These are phyloP conservation scores for Boletus semigastroideus DNA, from an alignment of 1,284 basidiomycete species.

Conservation along the genomic window DNA sequence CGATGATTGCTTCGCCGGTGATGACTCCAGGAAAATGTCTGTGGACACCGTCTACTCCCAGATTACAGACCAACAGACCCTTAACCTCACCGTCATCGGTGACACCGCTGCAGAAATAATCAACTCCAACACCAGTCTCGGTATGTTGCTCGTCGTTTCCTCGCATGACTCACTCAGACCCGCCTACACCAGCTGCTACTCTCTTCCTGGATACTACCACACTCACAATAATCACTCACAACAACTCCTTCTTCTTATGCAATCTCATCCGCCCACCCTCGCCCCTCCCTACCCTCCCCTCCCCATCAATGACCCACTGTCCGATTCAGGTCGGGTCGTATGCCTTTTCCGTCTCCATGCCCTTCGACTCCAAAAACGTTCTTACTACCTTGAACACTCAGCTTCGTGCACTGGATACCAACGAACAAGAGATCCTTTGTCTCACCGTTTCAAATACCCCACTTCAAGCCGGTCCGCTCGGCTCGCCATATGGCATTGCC, in stretches of 20 bases:
- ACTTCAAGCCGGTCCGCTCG: constrained; percentile 52
- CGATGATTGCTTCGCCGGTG: constrained; percentile 59
- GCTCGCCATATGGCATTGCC: constrained; percentile 71
- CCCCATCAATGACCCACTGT: constrained; percentile 58
- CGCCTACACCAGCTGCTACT: constrained; percentile 54
- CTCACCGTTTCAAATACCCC: constrained; percentile 80
- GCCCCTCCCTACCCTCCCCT: constrained; percentile 45
- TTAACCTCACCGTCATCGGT: constrained; percentile 71
- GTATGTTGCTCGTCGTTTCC: constrained; percentile 37
- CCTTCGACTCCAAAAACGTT: constrained; percentile 67
- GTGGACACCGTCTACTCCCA: constrained; percentile 76
- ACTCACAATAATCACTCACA: constrained; percentile 73
- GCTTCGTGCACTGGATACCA: constrained; percentile 86
- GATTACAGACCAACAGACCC: constrained; percentile 52
- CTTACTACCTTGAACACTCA: constrained; percentile 84
- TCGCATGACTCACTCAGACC: constrained; percentile 3
- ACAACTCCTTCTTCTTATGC: constrained; percentile 75
- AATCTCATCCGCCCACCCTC: constrained; percentile 71
- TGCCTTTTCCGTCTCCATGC: constrained; percentile 77
- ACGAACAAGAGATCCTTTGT: constrained; percentile 77
- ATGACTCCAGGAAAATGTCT: constrained; percentile 57
- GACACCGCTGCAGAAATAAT: constrained; percentile 54
- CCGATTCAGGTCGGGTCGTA: constrained; percentile 75
- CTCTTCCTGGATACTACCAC: constrained; percentile 81
- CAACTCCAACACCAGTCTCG: constrained; percentile 62